These are phyloP conservation scores for Comarum palustre DNA, from an alignment of 306 rosid genomes.

Conservation along the genomic window DNA sequence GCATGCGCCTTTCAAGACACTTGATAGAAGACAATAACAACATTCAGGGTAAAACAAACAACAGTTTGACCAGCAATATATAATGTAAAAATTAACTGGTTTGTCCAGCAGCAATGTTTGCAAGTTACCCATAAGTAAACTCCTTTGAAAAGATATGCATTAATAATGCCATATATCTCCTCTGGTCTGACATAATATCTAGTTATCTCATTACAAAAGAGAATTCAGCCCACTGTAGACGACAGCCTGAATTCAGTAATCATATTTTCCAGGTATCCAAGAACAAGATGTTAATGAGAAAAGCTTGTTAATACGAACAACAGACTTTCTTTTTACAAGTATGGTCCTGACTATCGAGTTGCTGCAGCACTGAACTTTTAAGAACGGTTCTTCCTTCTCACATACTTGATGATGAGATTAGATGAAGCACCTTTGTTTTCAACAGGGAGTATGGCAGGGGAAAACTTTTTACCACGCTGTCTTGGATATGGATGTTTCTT, in stretches of 20 bases:
- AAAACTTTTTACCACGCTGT: constrained; percentile 53
- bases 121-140: neutral
- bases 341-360: constrained; percentile 38
- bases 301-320: constrained; percentile 20
- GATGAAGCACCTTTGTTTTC: constrained; percentile 31
- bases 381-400: constrained; percentile 40
- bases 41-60: neutral
- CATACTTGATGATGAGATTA: constrained; percentile 45
- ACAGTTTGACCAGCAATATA: too few species aligned
- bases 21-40: neutral
- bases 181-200: constrained; percentile 2
- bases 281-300: constrained; percentile 16
- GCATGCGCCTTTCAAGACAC: neutral
- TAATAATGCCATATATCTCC: neutral
- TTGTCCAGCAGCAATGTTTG: neutral
- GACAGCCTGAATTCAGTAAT: constrained; percentile 22
- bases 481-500: constrained; percentile 83
- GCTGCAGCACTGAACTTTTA: constrained; percentile 32
- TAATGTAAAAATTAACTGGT: neutral
- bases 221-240: constrained; percentile 35
- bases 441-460: constrained; percentile 32
- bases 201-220: constrained; percentile 30
- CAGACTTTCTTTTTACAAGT: constrained; percentile 38
- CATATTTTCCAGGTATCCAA: constrained; percentile 5
- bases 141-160: neutral